Evolutionary conservation across 805 yeast genomes (phyloP).

Genomic region (Metschnikowia amazonensis): DNA sequence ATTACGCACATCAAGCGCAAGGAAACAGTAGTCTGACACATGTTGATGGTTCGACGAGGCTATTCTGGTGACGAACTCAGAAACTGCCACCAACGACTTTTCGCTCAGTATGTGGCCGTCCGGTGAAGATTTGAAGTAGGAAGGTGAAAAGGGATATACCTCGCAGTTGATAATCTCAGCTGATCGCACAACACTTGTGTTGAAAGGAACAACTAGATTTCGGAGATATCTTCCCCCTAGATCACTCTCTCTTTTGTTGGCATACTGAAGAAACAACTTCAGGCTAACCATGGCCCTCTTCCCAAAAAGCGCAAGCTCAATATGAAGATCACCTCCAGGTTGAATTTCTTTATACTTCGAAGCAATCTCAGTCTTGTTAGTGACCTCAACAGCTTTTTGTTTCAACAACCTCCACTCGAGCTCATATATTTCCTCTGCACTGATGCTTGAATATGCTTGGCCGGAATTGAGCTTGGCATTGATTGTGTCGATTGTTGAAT

Average conservation of each 20-base stretch:
- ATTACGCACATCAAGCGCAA: conserved; percentile 75
- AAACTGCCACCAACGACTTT: conserved; percentile 26
- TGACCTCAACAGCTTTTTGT: conserved; percentile 53
- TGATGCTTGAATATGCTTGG: conserved; percentile 14
- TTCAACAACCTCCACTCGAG: conserved; percentile 63
- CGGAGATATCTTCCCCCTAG: conserved; percentile 38
- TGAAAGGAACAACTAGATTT: conserved; percentile 62
- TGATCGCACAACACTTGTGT: conserved; percentile 66
- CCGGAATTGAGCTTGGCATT: conserved; percentile 47
- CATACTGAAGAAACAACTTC: conserved; percentile 62
- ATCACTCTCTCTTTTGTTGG: conserved; percentile 26
- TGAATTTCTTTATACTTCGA: conserved; percentile 35
- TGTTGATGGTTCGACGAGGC: conserved; percentile 22
- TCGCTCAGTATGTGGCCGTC: not conserved
- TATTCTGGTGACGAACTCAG: conserved; percentile 25
- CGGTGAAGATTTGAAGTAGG: conserved; percentile 22
- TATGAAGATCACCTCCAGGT: conserved; percentile 39
- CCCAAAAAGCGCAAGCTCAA: conserved; percentile 61
- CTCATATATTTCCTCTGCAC: conserved; percentile 67
- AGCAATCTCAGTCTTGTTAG: conserved; percentile 42
- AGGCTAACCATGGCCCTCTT: conserved; percentile 71
- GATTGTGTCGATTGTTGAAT: conserved; percentile 67
- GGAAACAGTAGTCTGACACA: conserved; percentile 53
- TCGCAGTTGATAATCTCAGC: conserved; percentile 75
- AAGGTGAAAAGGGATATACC: conserved; percentile 51